Conservation (phyloP, 2,329 filamentous ascomycete species). For the Sporothrix protearum region DNA sequence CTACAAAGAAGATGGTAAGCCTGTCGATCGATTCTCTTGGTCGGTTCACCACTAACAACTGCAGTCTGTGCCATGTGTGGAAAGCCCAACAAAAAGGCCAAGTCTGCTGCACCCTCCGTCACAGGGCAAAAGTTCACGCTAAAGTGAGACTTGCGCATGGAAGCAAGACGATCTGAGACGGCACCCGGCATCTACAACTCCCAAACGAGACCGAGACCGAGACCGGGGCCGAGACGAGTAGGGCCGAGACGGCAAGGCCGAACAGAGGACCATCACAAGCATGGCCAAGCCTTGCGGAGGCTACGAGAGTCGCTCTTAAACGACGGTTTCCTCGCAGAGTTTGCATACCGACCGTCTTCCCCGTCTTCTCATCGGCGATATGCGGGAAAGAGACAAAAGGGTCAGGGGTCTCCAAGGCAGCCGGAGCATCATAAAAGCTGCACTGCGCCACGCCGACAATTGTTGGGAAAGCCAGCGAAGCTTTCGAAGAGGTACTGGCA, state of each 20-base stretch:
- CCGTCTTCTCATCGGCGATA: neutral
- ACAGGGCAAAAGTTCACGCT: conserved; percentile 60
- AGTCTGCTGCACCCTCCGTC: conserved; percentile 50
- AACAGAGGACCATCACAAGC: neutral
- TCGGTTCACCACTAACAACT: conserved; percentile 14
- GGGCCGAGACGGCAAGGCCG: neutral
- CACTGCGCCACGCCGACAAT: neutral
- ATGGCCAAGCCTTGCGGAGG: neutral
- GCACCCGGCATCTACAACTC: neutral
- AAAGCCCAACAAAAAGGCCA: conserved; percentile 53
- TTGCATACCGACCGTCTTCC: too few species aligned
- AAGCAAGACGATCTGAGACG: neutral
- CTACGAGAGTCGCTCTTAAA: neutral
- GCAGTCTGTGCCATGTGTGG: conserved; percentile 62
- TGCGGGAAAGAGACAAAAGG: neutral
- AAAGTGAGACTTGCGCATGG: conserved; percentile 43
- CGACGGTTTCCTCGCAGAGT: too few species aligned
- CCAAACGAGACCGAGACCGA: neutral
- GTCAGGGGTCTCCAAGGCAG: neutral
- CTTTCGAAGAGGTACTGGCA: neutral
- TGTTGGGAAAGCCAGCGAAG: neutral
- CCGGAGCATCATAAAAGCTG: neutral
- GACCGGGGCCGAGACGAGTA: neutral
- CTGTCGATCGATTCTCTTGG: neutral
- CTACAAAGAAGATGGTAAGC: conserved; percentile 57